Percentiles rank a stretch among this genome's conserved stretches.
Conservation (phyloP, 345 rosid species). For the Rhizophora apiculata region DNA sequence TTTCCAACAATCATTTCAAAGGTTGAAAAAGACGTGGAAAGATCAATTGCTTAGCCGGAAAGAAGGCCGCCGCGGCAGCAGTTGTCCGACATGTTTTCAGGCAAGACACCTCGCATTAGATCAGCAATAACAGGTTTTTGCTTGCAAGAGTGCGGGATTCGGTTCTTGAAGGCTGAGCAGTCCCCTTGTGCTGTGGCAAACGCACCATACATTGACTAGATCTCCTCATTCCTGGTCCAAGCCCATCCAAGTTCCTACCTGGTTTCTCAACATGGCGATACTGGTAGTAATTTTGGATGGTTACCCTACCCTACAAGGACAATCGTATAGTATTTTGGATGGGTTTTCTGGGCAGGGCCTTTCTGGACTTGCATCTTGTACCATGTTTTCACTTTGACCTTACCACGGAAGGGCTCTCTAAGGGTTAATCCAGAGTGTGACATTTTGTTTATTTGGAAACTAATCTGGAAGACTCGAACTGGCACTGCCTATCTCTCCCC, state of each 20-base stretch:
- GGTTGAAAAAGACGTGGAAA: conserved; percentile 45
- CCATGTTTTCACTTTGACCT: conserved; percentile 20
- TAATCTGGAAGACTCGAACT: neutral
- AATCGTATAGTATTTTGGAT: neutral
- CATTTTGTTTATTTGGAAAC: neutral
- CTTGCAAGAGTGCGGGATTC: conserved; percentile 45
- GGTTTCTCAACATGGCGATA: conserved; percentile 45
- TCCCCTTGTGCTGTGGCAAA: conserved; percentile 52
- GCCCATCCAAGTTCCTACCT: conserved; percentile 57
- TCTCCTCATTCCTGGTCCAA: conserved; percentile 44
- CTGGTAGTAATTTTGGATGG: conserved; percentile 46
- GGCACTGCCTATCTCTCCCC: no score
- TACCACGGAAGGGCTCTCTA: conserved; percentile 20
- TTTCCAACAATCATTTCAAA: conserved; percentile 47
- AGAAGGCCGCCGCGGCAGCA: conserved; percentile 50
- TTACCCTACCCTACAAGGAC: conserved; percentile 47
- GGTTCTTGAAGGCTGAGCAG: conserved; percentile 32
- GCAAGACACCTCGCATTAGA: conserved; percentile 30
- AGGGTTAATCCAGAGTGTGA: neutral
- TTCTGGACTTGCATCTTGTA: conserved; percentile 29
- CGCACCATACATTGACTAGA: conserved; percentile 51
- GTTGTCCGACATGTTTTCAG: conserved; percentile 26
- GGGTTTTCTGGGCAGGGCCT: conserved; percentile 56
- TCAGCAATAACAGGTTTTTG: conserved; percentile 42
- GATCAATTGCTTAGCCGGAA: conserved; percentile 47